Evolutionary conservation across 1,284 basidiomycete species (phyloP), one percentile per base, ranked within the genome.

Genomic region (Cystobasidiaceae sp.): DNA sequence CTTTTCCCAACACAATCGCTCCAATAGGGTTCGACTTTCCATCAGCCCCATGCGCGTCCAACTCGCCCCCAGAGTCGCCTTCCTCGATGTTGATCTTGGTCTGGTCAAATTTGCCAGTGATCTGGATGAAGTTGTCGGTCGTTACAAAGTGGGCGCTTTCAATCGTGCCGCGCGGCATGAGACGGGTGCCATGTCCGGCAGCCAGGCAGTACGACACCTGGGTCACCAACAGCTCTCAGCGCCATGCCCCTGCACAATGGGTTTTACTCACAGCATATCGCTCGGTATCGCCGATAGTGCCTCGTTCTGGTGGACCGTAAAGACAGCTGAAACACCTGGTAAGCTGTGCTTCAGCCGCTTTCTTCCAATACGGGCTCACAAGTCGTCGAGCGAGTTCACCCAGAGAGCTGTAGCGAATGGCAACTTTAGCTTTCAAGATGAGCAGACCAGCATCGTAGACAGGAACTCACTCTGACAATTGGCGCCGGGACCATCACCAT

Each of bases 261-360:
- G n/a, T n/a, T n/a, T n/a, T n/a, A 33, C 49, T 33, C 21, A 51
- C 49, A 19, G 49, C 85, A 73, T 84, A 79, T 39, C 80, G 82
- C 75, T 89, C 88, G 3, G 82, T 81, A 69, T 86, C 80, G 25
- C 81, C 86, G 61, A 89, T 83, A n/a, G 79, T 78, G 32, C 75
- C 79, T 9, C 75, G 67, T 28, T 77, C 75, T 78, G 75, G 78
- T 73, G 66, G 84, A 71, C 63, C 84, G 81, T 72, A 85, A 13
- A 86, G 69, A 70, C 85, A 87, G 75, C 55, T 58, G 41, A 5
- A 15, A 46, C 13, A 23, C 11, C 9, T n/a, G 37, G 11, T 46
- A 8, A 13, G 11, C 44, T 8, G 8, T 46, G 8, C 13, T 23
- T 13, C 9, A 46, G 21, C 8, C 21, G 44, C 9, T 8, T 23